These are phyloP conservation scores for Aspergillus cristatus DNA, from an alignment of 495 filamentous ascomycete species.

Conservation along the genomic window DNA sequence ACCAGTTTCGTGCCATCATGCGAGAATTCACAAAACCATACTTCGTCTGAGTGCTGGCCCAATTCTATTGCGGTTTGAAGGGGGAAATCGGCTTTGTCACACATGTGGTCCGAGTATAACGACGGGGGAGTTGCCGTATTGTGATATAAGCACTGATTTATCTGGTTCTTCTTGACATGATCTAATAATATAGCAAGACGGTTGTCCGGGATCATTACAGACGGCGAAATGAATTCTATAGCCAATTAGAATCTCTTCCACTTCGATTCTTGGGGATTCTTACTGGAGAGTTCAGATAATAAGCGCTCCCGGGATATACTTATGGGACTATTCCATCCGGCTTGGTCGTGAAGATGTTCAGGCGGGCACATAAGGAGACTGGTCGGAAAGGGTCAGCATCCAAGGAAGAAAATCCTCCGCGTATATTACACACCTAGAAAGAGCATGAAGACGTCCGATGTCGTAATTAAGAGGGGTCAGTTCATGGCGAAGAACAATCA, in stretches of 20 bases:
- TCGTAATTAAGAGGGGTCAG: constrained; percentile 82
- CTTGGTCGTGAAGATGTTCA: constrained; percentile 72
- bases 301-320: constrained; percentile 67
- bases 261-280: constrained; percentile 11
- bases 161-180: constrained; percentile 72
- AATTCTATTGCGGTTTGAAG: constrained; percentile 55
- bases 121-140: constrained; percentile 72
- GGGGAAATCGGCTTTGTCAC: constrained; percentile 73
- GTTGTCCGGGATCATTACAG: constrained; percentile 96
- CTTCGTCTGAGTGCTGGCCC: constrained; percentile 69
- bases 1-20: constrained; percentile 80
- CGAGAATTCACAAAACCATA: constrained; percentile 87
- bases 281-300: constrained; percentile 77
- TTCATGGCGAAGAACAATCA: constrained; percentile 76
- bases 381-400: constrained; percentile 8
- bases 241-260: constrained; percentile 1
- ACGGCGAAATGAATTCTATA: constrained; percentile 81
- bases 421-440: constrained; percentile 57
- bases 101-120: constrained; percentile 81
- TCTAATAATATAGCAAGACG: constrained; percentile 78
- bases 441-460: constrained; percentile 61
- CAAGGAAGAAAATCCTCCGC: background rate
- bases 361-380: constrained; percentile 83
- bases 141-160: constrained; percentile 80
- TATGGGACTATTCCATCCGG: constrained; percentile 80